Conservation (phyloP, 768 basidiomycete species). For the Chalciporus sphaerocephalus region DNA sequence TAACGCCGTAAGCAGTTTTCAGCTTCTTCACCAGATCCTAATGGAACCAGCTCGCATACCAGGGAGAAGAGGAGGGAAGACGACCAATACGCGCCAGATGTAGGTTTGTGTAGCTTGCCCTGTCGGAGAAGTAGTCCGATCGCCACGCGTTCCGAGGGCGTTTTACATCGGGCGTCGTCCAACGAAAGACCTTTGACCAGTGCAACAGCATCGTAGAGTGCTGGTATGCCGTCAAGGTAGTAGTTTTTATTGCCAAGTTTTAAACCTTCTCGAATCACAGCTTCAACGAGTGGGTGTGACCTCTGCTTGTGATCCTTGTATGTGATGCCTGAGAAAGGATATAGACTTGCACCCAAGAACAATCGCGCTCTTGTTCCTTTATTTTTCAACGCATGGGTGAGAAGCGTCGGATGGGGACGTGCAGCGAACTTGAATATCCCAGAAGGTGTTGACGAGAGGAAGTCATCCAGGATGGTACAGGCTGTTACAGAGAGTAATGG, state of each 20-base stretch:
- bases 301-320: conserved; percentile 66
- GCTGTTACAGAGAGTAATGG: conserved; percentile 48
- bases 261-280: conserved; percentile 75
- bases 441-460: conserved; percentile 34
- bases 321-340: conserved; percentile 59
- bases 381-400: conserved; percentile 29
- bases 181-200: conserved; percentile 35
- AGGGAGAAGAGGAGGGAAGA: conserved; percentile 71
- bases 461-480: conserved; percentile 51
- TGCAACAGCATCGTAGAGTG: conserved; percentile 52
- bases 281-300: conserved; percentile 52
- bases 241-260: conserved; percentile 79
- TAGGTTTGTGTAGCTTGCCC: conserved; percentile 57
- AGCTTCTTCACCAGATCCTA: conserved; percentile 48
- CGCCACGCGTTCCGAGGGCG: conserved; percentile 48
- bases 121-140: conserved; percentile 69
- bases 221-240: conserved; percentile 71
- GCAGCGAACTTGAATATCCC: conserved; percentile 12
- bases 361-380: conserved; percentile 49
- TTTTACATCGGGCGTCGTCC: conserved; percentile 32
- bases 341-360: conserved; percentile 75
- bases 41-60: conserved; percentile 60
- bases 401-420: conserved; percentile 35
- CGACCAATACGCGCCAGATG: conserved; percentile 64
- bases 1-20: conserved; percentile 54